Evolutionary conservation across 495 filamentous ascomycete species (phyloP).

Genomic region (Annulohypoxylon stygium): DNA sequence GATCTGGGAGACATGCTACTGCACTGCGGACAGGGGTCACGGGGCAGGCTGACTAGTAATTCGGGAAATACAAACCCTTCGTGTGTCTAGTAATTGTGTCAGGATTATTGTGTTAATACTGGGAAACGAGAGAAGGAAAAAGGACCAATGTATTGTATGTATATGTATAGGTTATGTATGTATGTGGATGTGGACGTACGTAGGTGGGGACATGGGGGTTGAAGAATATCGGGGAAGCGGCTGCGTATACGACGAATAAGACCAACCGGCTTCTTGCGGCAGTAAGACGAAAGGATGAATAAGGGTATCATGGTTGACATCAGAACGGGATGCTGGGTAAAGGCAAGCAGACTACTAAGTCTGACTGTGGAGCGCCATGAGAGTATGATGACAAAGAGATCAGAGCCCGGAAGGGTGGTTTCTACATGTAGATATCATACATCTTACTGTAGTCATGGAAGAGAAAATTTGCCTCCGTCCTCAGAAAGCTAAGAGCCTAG

Average conservation of each 20-base stretch:
- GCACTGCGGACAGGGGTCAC: conserved; percentile 28
- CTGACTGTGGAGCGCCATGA: conserved; percentile 45
- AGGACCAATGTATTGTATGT: conserved; percentile 7
- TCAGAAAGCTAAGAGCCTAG: conserved; percentile 30
- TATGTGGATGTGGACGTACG: conserved; percentile 17
- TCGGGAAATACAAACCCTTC: conserved; percentile 36
- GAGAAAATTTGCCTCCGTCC: conserved; percentile 33
- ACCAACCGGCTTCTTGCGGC: conserved; percentile 41
- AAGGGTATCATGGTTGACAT: conserved; percentile 41
- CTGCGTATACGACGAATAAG: conserved; percentile 30
- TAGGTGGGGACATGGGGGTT: conserved; percentile 20
- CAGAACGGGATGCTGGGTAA: conserved; percentile 28
- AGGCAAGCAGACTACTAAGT: conserved; percentile 23
- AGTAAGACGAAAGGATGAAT: conserved; percentile 39
- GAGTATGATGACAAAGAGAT: conserved; percentile 34
- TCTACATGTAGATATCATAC: conserved; percentile 36
- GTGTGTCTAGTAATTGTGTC: conserved; percentile 24
- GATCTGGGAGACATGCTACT: conserved; percentile 40
- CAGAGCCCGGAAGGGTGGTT: conserved; percentile 5
- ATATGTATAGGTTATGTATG: conserved; percentile 22
- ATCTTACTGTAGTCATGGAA: conserved; percentile 22
- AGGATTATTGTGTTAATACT: conserved; percentile 6
- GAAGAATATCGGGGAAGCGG: conserved; percentile 37
- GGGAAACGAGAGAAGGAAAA: neutral
- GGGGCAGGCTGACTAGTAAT: conserved; percentile 17